These are phyloP conservation scores for Micractinium sp. DNA, from an alignment of 139 green algal genomes.

Conservation along the genomic window DNA sequence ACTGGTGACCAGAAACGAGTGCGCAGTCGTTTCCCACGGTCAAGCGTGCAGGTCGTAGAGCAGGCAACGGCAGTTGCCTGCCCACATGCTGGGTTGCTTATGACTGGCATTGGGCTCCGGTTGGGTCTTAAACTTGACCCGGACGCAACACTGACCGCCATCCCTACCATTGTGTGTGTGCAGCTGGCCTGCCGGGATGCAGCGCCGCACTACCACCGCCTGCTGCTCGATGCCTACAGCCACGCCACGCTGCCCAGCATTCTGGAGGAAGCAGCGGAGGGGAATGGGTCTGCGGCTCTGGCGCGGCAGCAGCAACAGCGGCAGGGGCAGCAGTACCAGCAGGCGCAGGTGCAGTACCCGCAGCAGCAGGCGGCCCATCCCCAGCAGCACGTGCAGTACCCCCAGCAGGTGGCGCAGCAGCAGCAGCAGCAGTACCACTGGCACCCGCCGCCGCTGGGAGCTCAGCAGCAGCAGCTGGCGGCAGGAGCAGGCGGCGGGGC, in stretches of 20 bases:
- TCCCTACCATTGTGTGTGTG: too few species aligned
- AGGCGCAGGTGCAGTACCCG: background rate
- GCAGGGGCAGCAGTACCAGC: background rate
- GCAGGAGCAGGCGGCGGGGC: background rate
- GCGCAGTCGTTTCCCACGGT: too few species aligned
- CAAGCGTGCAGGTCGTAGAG: too few species aligned
- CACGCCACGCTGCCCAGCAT: background rate
- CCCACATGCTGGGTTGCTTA: too few species aligned
- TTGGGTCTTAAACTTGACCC: too few species aligned
- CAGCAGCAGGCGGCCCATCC: background rate
- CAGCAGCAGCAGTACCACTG: background rate
- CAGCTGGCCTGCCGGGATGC: constrained; percentile 41
- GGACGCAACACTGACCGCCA: too few species aligned
- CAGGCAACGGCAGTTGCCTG: too few species aligned
- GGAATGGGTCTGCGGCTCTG: too few species aligned
- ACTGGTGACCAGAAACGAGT: too few species aligned
- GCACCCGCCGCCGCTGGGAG: background rate
- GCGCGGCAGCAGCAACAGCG: background rate
- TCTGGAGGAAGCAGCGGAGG: background rate
- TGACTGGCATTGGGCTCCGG: too few species aligned
- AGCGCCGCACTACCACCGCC: constrained; percentile 37
- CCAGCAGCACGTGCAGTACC: background rate
- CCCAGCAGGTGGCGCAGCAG: background rate
- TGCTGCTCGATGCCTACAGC: constrained; percentile 39
- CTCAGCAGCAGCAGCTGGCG: constrained; percentile 1